A percentile compares a stretch with the other conserved stretches of the same genome.
Evolutionary conservation across 2,329 filamentous ascomycete genomes (phyloP).

Genomic region (Exophiala lecanii-corni): DNA sequence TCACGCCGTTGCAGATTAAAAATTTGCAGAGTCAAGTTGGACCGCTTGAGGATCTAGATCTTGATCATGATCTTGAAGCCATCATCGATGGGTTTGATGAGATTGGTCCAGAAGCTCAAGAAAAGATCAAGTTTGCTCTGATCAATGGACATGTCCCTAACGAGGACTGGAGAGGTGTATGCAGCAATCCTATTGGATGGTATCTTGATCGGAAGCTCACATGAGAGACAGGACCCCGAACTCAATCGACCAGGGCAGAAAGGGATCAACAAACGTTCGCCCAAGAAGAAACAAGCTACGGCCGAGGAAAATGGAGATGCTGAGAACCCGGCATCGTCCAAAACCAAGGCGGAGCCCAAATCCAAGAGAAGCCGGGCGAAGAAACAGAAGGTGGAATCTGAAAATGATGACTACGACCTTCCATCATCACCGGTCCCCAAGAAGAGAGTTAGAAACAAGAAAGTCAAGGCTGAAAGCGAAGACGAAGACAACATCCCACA

Average conservation of each 20-base stretch:
- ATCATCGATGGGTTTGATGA: constrained; percentile 79
- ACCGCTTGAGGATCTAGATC: constrained; percentile 39
- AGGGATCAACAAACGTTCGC: constrained; percentile 53
- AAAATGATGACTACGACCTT: constrained; percentile 19
- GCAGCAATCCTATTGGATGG: no score
- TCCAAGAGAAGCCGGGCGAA: constrained; percentile 8
- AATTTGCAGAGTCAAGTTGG: constrained; percentile 59
- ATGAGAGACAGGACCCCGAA: constrained; percentile 73
- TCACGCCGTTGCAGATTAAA: constrained; percentile 68
- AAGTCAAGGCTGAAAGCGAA: constrained; percentile 29
- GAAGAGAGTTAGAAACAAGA: constrained; percentile 22
- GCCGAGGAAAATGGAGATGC: constrained; percentile 30
- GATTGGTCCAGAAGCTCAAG: constrained; percentile 61
- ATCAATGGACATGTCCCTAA: constrained; percentile 75
- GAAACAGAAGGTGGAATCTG: background rate
- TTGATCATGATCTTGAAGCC: constrained; percentile 50
- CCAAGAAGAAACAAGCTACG: constrained; percentile 32
- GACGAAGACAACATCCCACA: constrained; percentile 19
- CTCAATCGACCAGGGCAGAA: constrained; percentile 64
- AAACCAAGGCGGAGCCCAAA: constrained; percentile 14
- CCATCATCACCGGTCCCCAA: constrained; percentile 22
- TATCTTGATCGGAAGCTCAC: no score
- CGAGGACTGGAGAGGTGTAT: constrained; percentile 83
- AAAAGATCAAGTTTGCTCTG: constrained; percentile 69
- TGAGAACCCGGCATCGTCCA: constrained; percentile 20